Evolutionary conservation across 2,329 filamentous ascomycete genomes (phyloP), one percentile per base, ranked within the genome.

Genomic region (Fulvia fulva): DNA sequence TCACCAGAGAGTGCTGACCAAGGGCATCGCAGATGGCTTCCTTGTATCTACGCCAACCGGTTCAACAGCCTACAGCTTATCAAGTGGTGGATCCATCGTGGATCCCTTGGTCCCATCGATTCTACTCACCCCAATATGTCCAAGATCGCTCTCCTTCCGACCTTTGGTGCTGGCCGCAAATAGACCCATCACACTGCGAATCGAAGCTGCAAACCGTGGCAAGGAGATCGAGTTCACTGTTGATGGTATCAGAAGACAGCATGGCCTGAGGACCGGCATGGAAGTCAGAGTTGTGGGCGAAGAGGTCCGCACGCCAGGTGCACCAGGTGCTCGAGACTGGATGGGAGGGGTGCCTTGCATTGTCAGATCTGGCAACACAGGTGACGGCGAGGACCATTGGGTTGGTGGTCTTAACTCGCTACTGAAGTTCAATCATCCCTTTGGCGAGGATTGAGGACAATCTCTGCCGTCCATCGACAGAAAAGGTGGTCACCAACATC

Each of bases 341-440:
- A 79, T 82, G 30, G 90, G 92, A 25, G 93, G 93, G 11, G 92
- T 97, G 14, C 94, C 94, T 2, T 96, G 91, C 71, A 89, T 97
- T 30, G 94, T 97, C 69, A 81, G 91, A 47, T 74, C 74, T 16
- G 67, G 80, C 66, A 78, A 81, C 66, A 65, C 70, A 4, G 75
- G 71, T 41, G 79, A 69, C 54, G 79, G 80, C 23, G 91, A 97
- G 68, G 93, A 97, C 73, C 91, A 93, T 19, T 99, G 94, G 94
- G 93, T 99, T 2, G 93, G 93, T 0, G 93, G 94, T 0, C 75
- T 99, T 70, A 99, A 96, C 71, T 90, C 91, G 9, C 73, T 97
- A 69, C 77, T 99, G 66, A 99, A 99, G 77, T 99, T 97, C 73
- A 99, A 99, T 73, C 90, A 96, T 76, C 92, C 93, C 0, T 97